Conservation (phyloP, 2,329 filamentous ascomycete genomes). For the Paracamarosporium sp. region DNA sequence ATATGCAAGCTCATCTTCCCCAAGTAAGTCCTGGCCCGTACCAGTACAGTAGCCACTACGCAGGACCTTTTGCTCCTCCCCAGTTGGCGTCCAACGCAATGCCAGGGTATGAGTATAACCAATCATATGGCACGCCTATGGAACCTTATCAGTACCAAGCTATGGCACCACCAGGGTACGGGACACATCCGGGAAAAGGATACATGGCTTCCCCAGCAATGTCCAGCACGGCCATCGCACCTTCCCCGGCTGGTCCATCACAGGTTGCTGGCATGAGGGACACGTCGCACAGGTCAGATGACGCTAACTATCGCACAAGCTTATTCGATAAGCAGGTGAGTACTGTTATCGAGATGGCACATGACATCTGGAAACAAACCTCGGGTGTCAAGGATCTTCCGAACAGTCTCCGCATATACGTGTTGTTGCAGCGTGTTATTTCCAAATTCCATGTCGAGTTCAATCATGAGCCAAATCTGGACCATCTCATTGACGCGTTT, state of each 20-base stretch:
- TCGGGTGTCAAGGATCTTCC: slow-evolving; percentile 67
- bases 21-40: slow-evolving; percentile 47
- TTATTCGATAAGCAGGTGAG: slow-evolving; percentile 49
- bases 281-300: slow-evolving; percentile 21
- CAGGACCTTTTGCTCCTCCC: slow-evolving; percentile 47
- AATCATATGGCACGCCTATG: slow-evolving; percentile 35
- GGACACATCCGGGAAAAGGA: slow-evolving; percentile 27
- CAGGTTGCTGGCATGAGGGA: slow-evolving; percentile 26
- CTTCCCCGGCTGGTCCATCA: slow-evolving; percentile 28
- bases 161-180: slow-evolving; percentile 40
- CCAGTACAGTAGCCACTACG: slow-evolving; percentile 40
- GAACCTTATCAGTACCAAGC: slow-evolving; percentile 39
- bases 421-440: slow-evolving; percentile 69
- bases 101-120: slow-evolving; percentile 36
- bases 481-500: slow-evolving; percentile 59
- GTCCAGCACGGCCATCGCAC: slow-evolving; percentile 34
- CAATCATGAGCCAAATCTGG: slow-evolving; percentile 62
- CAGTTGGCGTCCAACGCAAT: slow-evolving; percentile 29
- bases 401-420: slow-evolving; percentile 66
- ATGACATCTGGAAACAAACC: slow-evolving; percentile 69
- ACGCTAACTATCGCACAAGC: slow-evolving; percentile 38
- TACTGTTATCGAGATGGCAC: slow-evolving; percentile 56
- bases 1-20: slow-evolving; percentile 42
- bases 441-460: slow-evolving; percentile 66
- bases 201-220: slow-evolving; percentile 43